Conservation (phyloP, 2,329 filamentous ascomycete species). For the Fonsecaea pedrosoi region DNA sequence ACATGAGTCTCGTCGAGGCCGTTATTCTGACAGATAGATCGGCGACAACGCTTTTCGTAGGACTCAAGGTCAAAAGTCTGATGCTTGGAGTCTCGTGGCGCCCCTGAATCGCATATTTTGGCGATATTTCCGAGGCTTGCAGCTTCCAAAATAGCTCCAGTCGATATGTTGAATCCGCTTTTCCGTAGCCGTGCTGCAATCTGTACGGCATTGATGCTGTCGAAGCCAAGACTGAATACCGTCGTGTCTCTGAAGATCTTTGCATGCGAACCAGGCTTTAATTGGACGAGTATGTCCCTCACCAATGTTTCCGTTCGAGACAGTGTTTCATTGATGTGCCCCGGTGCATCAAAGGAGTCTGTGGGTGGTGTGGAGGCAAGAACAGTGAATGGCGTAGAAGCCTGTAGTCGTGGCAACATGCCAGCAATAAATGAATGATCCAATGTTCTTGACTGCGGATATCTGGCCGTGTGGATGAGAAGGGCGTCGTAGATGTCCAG, state of each 20-base stretch:
- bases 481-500: slow-evolving; percentile 43
- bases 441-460: slow-evolving; percentile 30
- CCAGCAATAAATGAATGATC: slow-evolving; percentile 23
- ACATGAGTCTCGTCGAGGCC: slow-evolving; percentile 45
- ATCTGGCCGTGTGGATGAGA: slow-evolving; percentile 44
- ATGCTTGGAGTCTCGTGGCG: not conserved
- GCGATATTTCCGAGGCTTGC: slow-evolving; percentile 38
- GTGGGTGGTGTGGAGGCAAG: not conserved
- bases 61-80: slow-evolving; percentile 55
- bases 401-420: slow-evolving; percentile 17
- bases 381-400: not conserved
- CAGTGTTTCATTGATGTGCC: slow-evolving; percentile 2
- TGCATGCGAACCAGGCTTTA: slow-evolving; percentile 19
- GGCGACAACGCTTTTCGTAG: slow-evolving; percentile 57
- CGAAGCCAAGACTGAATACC: slow-evolving; percentile 86
- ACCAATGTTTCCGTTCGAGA: slow-evolving; percentile 16
- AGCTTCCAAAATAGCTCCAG: slow-evolving; percentile 75
- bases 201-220: slow-evolving; percentile 86
- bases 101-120: slow-evolving; percentile 21
- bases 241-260: slow-evolving; percentile 59
- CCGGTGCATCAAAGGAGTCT: not conserved
- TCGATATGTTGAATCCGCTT: slow-evolving; percentile 64
- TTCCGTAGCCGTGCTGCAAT: slow-evolving; percentile 72
- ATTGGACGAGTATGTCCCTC: slow-evolving; percentile 24
- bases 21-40: slow-evolving; percentile 25